Evolutionary conservation across 768 basidiomycete genomes (phyloP), one percentile per base, ranked within the genome.

Genomic region (Tricholomella constricta): DNA sequence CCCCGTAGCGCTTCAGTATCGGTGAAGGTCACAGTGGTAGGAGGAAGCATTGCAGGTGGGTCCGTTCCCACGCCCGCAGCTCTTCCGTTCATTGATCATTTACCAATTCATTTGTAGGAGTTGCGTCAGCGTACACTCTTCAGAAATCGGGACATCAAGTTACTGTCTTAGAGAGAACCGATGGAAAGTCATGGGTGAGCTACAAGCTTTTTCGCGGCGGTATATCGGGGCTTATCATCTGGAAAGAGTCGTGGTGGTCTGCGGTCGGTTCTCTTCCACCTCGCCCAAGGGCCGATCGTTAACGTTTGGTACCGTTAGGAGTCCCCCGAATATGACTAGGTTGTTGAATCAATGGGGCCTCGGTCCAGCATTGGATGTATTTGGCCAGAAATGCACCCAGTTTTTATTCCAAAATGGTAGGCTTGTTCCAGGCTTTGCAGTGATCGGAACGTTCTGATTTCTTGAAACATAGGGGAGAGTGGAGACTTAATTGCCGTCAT

Each of bases 111-210:
- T 31, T 45, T 19, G 11, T 36, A 74, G 86, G 85, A 9, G 68
- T 85, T 43, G 77, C 84, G 3, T 69, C 77, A 31, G 85, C 85
- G 4, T 79, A 77, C 58, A 71, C 79, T 14, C 71, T 88, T 36
- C 74, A 74, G 40, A 76, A 75, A 58, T 78, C 78, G 6, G 85
- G 86, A 6, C 86, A 88, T 66, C 68, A 72, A 27, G 85, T 86
- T n/a, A 69, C 76, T 2, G 75, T 88, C 2, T 64, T 86, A 19
- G 85, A 87, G 62, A 69, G 74, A 53, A 67, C 65, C 15, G 70
- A 73, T 50, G 77, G 75, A 14, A 70, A 70, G n/a, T 64, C 71
- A n/a, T 69, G 62, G 59, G 77, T 77, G 59, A 57, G 74, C 61
- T n/a, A 2, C 48, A 12, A 40, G 23, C 20, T 31, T 43, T 22